These are phyloP conservation scores for Wallacemonas sp. DNA, from an alignment of 208 protist species.

Conservation along the genomic window DNA sequence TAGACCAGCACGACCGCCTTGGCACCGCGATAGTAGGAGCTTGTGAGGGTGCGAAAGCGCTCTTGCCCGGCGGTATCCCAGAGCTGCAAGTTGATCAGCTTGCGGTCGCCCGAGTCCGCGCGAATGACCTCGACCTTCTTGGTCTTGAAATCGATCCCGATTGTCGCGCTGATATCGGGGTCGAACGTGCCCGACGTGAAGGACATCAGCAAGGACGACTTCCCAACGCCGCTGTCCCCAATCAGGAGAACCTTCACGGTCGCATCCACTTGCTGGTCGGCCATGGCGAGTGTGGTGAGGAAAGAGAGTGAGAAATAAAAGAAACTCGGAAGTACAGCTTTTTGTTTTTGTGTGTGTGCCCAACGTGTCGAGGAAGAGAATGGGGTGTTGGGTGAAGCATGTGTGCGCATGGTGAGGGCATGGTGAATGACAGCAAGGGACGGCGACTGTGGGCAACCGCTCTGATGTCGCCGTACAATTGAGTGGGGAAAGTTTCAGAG, in stretches of 20 bases:
- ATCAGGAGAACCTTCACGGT: slow-evolving; percentile 87
- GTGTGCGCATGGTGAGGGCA: too few relatives aligned
- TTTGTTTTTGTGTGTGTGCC: too few relatives aligned
- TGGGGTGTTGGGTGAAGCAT: too few relatives aligned
- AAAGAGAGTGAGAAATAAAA: not conserved
- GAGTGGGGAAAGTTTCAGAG: too few relatives aligned
- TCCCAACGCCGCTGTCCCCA: slow-evolving; percentile 83
- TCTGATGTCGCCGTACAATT: too few relatives aligned
- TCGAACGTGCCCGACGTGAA: slow-evolving; percentile 77
- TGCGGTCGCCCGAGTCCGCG: slow-evolving; percentile 30
- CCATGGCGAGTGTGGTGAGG: not conserved
- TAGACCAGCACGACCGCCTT: slow-evolving; percentile 89
- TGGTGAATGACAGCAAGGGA: too few relatives aligned
- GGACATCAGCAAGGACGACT: slow-evolving; percentile 79
- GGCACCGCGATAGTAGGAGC: slow-evolving; percentile 84
- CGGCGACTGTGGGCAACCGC: too few relatives aligned
- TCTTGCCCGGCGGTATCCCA: slow-evolving; percentile 92
- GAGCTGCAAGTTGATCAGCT: slow-evolving; percentile 83
- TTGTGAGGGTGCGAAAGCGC: slow-evolving; percentile 83
- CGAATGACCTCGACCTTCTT: slow-evolving; percentile 76
- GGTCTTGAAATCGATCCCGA: slow-evolving; percentile 91
- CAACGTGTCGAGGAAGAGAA: too few relatives aligned
- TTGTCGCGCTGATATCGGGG: slow-evolving; percentile 63
- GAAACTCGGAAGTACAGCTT: too few relatives aligned
- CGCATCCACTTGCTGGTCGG: slow-evolving; percentile 26